Evolutionary conservation across 2,329 filamentous ascomycete species (phyloP).

Genomic region (Diaporthe caulivora): DNA sequence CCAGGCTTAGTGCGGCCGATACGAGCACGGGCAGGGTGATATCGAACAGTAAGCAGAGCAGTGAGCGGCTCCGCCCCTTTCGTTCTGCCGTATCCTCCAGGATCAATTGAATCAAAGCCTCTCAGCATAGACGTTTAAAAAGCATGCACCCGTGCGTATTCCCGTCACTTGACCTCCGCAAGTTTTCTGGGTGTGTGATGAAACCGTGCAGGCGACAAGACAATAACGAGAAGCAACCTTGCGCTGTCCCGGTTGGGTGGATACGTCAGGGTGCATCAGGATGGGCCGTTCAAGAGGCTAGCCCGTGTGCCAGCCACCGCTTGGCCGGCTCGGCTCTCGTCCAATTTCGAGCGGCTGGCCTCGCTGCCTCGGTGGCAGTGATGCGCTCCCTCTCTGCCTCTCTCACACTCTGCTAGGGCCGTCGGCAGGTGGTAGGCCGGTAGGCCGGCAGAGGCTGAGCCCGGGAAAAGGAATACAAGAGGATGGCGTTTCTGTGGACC

Average conservation of each 20-base stretch:
- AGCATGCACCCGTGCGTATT: neutral
- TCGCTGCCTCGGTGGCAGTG: neutral
- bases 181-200: neutral
- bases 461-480: neutral
- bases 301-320: conserved; percentile 10
- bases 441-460: neutral
- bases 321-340: conserved; percentile 19
- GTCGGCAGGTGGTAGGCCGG: neutral
- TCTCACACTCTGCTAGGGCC: no score
- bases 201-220: conserved; percentile 13
- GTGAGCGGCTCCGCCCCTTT: neutral
- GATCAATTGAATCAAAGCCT: conserved; percentile 16
- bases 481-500: neutral
- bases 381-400: neutral
- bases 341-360: no score
- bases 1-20: neutral
- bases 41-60: neutral
- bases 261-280: conserved; percentile 1
- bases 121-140: neutral
- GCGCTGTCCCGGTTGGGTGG: neutral
- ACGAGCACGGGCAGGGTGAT: neutral
- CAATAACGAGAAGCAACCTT: neutral
- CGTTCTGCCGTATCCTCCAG: conserved; percentile 4
- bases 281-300: neutral
- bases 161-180: neutral